These are phyloP conservation scores for Cladosporium phlei DNA, from an alignment of 2,329 filamentous ascomycete genomes.

Conservation along the genomic window DNA sequence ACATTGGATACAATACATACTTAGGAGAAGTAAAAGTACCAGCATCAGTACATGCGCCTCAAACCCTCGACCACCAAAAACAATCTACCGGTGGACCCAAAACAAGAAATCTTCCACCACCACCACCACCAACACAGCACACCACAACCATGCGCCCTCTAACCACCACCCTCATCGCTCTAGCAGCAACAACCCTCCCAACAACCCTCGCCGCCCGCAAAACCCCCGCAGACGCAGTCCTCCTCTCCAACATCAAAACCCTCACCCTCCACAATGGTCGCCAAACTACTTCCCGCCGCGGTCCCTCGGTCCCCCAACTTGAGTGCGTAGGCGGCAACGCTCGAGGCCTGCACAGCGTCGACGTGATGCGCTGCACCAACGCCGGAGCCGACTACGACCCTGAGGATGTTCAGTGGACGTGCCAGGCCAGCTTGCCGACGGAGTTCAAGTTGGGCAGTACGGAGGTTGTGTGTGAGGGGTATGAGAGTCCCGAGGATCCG, in stretches of 20 bases:
- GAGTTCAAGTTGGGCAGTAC: conserved; percentile 75
- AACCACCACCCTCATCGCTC: conserved; percentile 10
- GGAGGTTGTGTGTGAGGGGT: conserved; percentile 91
- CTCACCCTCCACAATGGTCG: conserved; percentile 69
- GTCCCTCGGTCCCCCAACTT: conserved; percentile 67
- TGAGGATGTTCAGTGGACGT: conserved; percentile 89
- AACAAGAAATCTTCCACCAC: no score
- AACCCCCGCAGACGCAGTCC: conserved; percentile 46
- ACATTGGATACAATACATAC: no score
- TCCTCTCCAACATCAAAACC: conserved; percentile 64
- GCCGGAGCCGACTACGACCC: conserved; percentile 71
- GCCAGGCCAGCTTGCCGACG: conserved; percentile 58
- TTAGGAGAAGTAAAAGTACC: no score
- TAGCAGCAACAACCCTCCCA: conserved; percentile 14
- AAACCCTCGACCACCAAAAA: no score
- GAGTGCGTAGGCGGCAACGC: conserved; percentile 65
- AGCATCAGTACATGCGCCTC: no score
- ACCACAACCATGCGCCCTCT: conserved; percentile 5
- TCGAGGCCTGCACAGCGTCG: conserved; percentile 63
- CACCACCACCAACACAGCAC: background rate
- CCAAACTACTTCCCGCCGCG: conserved; percentile 70
- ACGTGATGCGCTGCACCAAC: conserved; percentile 87
- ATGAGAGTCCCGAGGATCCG: conserved; percentile 67
- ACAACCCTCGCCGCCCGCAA: conserved; percentile 17
- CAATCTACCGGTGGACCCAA: no score